Evolutionary conservation across 1,139 yeast genomes (phyloP).

Genomic region (Sugiyamaella pinicola): DNA sequence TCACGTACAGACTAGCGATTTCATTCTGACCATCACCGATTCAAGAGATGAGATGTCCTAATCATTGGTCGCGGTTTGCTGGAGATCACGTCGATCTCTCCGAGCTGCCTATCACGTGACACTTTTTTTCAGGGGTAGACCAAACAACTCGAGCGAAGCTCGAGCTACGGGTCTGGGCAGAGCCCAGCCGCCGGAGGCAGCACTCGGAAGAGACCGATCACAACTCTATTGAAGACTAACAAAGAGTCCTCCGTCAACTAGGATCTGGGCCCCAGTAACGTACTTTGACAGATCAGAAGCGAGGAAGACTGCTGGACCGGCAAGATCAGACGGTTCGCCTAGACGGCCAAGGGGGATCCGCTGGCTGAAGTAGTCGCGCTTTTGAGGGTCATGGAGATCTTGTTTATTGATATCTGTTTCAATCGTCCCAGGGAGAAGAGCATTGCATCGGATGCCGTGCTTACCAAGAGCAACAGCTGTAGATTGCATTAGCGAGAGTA

Average conservation of each 20-base stretch:
- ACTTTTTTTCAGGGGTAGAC: too few relatives aligned
- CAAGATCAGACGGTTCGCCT: slow-evolving; percentile 50
- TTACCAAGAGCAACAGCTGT: slow-evolving; percentile 50
- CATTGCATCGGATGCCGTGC: slow-evolving; percentile 40
- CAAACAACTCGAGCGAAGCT: not conserved
- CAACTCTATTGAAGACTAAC: slow-evolving; percentile 22
- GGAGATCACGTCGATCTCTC: too few relatives aligned
- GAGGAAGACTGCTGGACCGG: slow-evolving; percentile 52
- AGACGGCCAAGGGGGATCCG: slow-evolving; percentile 52
- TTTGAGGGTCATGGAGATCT: slow-evolving; percentile 46
- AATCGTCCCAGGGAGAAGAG: slow-evolving; percentile 51
- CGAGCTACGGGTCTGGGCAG: too few relatives aligned
- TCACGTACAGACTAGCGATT: too few relatives aligned
- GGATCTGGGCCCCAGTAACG: slow-evolving; percentile 49
- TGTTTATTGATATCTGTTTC: slow-evolving; percentile 48
- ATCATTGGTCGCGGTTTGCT: too few relatives aligned
- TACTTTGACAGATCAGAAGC: slow-evolving; percentile 49
- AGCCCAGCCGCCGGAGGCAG: too few relatives aligned
- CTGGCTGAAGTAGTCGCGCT: slow-evolving; percentile 39
- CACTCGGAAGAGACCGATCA: too few relatives aligned
- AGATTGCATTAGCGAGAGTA: slow-evolving; percentile 49
- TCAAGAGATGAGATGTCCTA: too few relatives aligned
- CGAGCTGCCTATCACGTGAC: too few relatives aligned
- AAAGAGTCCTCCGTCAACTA: slow-evolving; percentile 50
- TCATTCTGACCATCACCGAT: too few relatives aligned